Conservation (phyloP, 2,329 filamentous ascomycete species). For the Cordyceps militaris region DNA sequence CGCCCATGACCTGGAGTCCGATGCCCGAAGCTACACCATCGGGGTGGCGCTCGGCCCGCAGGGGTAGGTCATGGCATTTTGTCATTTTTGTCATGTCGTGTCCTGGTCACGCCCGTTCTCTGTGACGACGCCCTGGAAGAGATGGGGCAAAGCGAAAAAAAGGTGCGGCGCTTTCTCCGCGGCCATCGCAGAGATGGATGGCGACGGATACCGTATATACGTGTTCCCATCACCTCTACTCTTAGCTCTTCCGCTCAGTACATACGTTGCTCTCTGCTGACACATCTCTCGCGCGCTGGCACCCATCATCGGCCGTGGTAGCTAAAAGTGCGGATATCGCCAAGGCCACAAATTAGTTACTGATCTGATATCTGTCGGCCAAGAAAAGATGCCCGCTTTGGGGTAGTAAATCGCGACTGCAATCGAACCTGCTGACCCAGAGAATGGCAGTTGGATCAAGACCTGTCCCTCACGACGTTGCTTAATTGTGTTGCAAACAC, state of each 20-base stretch:
- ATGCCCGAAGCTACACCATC: conserved; percentile 9
- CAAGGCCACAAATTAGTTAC: background rate
- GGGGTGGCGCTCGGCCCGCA: conserved; percentile 10
- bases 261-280: too few species aligned
- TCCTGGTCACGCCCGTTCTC: background rate
- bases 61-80: conserved; percentile 6
- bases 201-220: too few species aligned
- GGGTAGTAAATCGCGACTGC: background rate
- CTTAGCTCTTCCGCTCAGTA: too few species aligned
- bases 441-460: background rate
- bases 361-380: background rate
- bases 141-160: background rate
- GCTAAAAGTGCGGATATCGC: background rate
- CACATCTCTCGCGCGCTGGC: too few species aligned
- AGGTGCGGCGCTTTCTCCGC: background rate
- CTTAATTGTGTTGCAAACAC: background rate
- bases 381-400: background rate
- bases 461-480: background rate
- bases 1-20: conserved; percentile 5
- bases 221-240: too few species aligned
- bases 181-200: background rate
- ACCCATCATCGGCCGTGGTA: background rate
- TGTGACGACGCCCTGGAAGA: background rate
- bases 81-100: background rate
- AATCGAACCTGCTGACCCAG: background rate